Base-by-base conservation (phyloP, 1,139 yeast genomes). In the Sugiyamaella neomexicana region DNA sequence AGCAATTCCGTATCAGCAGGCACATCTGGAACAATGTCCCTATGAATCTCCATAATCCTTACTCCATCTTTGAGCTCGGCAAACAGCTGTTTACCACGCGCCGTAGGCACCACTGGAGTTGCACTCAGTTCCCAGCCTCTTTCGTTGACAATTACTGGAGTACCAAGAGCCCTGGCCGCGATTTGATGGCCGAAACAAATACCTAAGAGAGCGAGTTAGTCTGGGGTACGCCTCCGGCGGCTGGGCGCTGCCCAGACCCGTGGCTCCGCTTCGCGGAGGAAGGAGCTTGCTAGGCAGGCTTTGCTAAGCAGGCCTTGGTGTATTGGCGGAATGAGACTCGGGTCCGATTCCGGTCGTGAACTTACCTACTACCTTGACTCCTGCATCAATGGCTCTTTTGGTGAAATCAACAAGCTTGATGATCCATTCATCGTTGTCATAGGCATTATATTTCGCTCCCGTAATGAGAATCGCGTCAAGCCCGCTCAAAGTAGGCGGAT, bases 171-270 rank as follows among this genome's bases (percentile, higher is more conserved):
- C 55, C 84, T 76, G 1, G 83, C 85, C 27, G 88, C 69, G 16
- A 89, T 75, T 67, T 90, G 97, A 68, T 89, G 97, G 2, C 97
- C 97, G 68, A 88, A 89, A 68, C 97, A 90, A 40, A 89, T 75
- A 0, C 95, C 55, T 43, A 27, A n/a, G 5, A 31, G 29, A n/a
- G 17, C 13, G 23, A 15, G 52, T 39, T 45, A 91, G 2, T 79
- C 76, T 20, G 25, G 25, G 25, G 25, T 5, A 20, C 52, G 50
- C 57, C 17, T 62, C 54, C 17, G 17, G 32, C 15, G 29, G 53
- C 45, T n/a, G 45, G 32, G 10, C 45, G 3, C 13, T 46, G 25
- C 50, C 31, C 27, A 8, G 13, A 23, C 29, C 12, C 25, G 9
- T 23, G 10, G 34, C 42, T 37, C 31, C 25, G 42, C 41, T 37